Conservation (phyloP, 352 stramenopile species). For the Lagenidium sp. region DNA sequence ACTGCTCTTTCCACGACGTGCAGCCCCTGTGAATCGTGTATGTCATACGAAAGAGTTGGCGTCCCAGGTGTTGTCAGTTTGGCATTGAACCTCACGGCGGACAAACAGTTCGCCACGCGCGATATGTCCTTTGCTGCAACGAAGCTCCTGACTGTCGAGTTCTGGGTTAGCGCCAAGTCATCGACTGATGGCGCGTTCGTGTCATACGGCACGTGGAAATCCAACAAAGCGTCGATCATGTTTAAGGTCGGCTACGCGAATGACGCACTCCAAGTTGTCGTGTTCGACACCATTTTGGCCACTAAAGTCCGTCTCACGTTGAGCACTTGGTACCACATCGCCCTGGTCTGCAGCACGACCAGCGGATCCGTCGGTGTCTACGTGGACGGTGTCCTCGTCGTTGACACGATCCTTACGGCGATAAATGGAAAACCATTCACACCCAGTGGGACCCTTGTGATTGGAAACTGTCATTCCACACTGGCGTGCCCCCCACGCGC, state of each 20-base stretch:
- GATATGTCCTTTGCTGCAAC: conserved; percentile 14
- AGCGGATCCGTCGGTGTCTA: conserved; percentile 4
- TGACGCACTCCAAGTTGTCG: conserved; percentile 10
- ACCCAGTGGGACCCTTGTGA: conserved; percentile 12
- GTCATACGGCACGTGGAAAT: conserved; percentile 13
- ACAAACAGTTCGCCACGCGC: conserved; percentile 3
- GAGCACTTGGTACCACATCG: conserved; percentile 15
- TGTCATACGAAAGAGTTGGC: conserved; percentile 10
- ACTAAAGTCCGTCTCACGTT: conserved; percentile 6
- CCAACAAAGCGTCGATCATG: conserved; percentile 1
- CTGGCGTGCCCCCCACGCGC: conserved; percentile 20
- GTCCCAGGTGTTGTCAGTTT: not conserved
- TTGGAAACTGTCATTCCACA: conserved; percentile 31
- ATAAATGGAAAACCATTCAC: conserved; percentile 7
- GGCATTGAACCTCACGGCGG: conserved; percentile 1
- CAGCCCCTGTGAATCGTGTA: conserved; percentile 3
- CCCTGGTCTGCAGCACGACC: conserved; percentile 7
- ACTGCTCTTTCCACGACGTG: not conserved
- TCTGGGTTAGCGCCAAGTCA: conserved; percentile 11
- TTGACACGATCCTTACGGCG: conserved; percentile 3
- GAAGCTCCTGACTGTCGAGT: conserved; percentile 14
- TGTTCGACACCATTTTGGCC: conserved; percentile 14
- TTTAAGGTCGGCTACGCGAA: conserved; percentile 11
- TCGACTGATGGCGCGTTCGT: conserved; percentile 15
- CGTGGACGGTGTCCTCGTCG: conserved; percentile 8